Conservation (phyloP, 257 asterid species). For the Forsythia suspensa region DNA sequence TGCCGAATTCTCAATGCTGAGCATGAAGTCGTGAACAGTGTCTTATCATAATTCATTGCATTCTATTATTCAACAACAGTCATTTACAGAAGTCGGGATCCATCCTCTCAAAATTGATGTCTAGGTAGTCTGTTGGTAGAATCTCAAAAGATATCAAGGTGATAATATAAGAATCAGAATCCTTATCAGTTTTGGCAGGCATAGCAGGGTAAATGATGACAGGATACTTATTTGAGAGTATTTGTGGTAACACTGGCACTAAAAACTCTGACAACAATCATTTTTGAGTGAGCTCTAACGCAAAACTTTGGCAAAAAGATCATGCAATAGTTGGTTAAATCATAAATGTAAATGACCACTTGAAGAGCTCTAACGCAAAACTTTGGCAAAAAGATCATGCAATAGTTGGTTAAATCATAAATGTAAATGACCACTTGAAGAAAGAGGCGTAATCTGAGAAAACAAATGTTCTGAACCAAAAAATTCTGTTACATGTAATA, state of each 20-base stretch:
- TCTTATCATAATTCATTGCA: not conserved
- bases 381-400: slow-evolving; percentile 4
- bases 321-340: not conserved
- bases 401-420: not conserved
- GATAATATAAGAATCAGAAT: not conserved
- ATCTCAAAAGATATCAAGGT: not conserved
- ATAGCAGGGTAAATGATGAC: not conserved
- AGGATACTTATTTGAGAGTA: not conserved
- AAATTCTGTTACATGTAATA: not conserved
- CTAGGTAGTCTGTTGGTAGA: not conserved
- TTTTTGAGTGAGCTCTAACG: not conserved
- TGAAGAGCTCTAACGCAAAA: not conserved
- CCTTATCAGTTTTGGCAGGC: not conserved
- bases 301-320: not conserved
- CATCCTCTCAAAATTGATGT: not conserved
- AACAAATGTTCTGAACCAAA: not conserved
- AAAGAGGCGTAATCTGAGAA: not conserved
- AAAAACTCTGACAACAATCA: not conserved
- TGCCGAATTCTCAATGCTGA: not conserved
- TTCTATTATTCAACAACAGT: not conserved
- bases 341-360: slow-evolving; percentile 9
- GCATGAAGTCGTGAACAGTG: not conserved
- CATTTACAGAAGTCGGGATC: not conserved
- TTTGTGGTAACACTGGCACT: not conserved
- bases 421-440: slow-evolving; percentile 10